Conservation (phyloP, 139 green algal genomes). For the Chlorella sp. region DNA sequence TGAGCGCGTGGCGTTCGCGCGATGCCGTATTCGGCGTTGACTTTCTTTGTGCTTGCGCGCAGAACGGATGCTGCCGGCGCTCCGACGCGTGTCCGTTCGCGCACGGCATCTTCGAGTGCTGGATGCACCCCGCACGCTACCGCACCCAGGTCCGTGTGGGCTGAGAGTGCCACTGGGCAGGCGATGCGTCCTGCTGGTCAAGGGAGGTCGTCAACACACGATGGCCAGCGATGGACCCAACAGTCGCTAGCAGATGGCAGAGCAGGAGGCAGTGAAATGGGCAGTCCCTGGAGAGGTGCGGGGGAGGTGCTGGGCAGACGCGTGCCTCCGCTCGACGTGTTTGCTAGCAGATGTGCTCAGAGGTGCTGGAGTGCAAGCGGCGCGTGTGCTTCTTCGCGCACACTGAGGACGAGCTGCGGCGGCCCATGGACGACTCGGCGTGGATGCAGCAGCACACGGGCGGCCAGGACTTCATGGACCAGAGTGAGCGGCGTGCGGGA, state of each 20-base stretch:
- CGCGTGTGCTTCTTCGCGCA: slow-evolving; percentile 98
- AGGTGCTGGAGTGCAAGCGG: slow-evolving; percentile 77
- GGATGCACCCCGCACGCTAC: slow-evolving; percentile 92
- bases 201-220: too few species aligned
- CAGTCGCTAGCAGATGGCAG: too few species aligned
- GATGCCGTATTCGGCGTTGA: too few species aligned
- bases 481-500: not conserved
- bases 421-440: slow-evolving; percentile 46
- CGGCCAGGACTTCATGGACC: not conserved
- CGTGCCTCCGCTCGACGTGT: too few species aligned
- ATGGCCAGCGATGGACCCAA: too few species aligned
- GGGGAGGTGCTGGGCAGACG: too few species aligned
- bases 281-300: too few species aligned
- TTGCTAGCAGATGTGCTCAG: slow-evolving; percentile 82
- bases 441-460: slow-evolving; percentile 44
- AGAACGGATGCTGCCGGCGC: slow-evolving; percentile 72
- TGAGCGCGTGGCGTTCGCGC: too few species aligned
- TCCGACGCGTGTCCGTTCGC: slow-evolving; percentile 87
- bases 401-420: slow-evolving; percentile 69
- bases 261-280: too few species aligned
- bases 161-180: not conserved
- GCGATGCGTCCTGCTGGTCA: too few species aligned
- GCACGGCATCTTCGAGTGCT: slow-evolving; percentile 97
- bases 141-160: slow-evolving; percentile 56
- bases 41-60: slow-evolving; percentile 1